Evolutionary conservation across 345 rosid species (phyloP), one percentile per base, ranked within the genome.

Genomic region (Aurinia saxatilis): DNA sequence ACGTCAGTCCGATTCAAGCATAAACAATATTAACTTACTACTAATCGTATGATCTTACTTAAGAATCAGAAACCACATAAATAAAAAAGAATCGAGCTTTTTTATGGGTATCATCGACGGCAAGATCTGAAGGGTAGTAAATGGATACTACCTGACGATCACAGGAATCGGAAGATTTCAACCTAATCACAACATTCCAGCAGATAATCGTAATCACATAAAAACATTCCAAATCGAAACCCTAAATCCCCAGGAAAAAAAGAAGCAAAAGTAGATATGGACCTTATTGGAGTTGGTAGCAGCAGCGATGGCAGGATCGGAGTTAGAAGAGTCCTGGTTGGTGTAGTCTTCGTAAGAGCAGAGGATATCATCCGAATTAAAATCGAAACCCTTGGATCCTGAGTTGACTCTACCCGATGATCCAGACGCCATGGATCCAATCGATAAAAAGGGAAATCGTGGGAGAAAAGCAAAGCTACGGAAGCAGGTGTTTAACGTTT

Each of bases 291-390:
- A 53, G 71, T 69, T 74, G 68, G 82, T 8, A 31, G 77, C 55
- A 31, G 77, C 55, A 16, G 44, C 76, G 45, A 53, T 65, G 3
- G 71, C 77, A 47, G 89, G 76, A 68, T 93, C 97, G 53, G 88
- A 78, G 66, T 86, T 88, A 40, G 93, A 52, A 1, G 91, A 67
- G 52, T 95, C 97, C 75, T 85, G 91, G 67, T 80, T 82, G 49
- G 73, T 71, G 75, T 70, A 87, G 65, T 87, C 98, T 35, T 93
- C 95, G 69, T 93, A 93, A 5, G 99, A 85, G 84, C 95, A 90
- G 70, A 95, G 99, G 66, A 95, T 95, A 57, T 95, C 99, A 76
- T 90, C 98, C 63, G 99, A 74, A 8, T 79, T 95, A 19, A 95
- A 95, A 83, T 90, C 98, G 69, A 88, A 95, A 1, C 93, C 96